Evolutionary conservation across 2,329 filamentous ascomycete genomes (phyloP).

Genomic region (Phialophora expanda): DNA sequence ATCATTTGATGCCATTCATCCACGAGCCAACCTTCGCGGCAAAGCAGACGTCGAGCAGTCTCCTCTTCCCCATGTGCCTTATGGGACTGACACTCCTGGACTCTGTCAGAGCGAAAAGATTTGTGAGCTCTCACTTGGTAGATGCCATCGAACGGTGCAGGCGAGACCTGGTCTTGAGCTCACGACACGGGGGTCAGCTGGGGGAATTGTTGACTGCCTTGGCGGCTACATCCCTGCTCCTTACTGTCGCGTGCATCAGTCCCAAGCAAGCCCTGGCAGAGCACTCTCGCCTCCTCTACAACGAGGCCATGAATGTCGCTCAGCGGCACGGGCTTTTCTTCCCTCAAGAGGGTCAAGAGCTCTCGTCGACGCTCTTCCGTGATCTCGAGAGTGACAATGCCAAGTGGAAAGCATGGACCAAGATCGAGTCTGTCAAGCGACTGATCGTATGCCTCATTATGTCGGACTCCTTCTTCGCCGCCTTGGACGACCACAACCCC

Average conservation of each 20-base stretch:
- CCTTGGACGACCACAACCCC: conserved; percentile 10
- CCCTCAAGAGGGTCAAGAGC: conserved; percentile 12
- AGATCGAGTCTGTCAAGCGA: conserved; percentile 23
- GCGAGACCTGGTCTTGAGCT: conserved; percentile 17
- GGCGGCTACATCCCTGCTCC: conserved; percentile 5
- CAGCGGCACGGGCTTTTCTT: conserved; percentile 17
- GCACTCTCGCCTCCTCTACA: conserved; percentile 13
- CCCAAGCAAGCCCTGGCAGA: conserved; percentile 15
- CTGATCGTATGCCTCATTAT: conserved; percentile 22
- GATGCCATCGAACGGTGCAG: conserved; percentile 19
- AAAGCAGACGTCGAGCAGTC: conserved; percentile 12
- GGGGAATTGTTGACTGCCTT: conserved; percentile 8
- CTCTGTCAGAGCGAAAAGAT: conserved; percentile 12
- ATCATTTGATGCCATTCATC: conserved; percentile 23
- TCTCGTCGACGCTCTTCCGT: conserved; percentile 1
- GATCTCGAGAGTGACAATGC: not conserved
- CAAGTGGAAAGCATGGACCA: conserved; percentile 24
- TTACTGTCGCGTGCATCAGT: conserved; percentile 6
- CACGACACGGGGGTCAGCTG: not conserved
- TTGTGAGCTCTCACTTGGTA: conserved; percentile 10
- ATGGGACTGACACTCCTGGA: conserved; percentile 20
- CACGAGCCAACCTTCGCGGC: conserved; percentile 18
- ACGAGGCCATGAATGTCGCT: conserved; percentile 8
- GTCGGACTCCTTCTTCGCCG: conserved; percentile 19
- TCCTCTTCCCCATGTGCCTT: conserved; percentile 21